Conservation (phyloP, 2,329 filamentous ascomycete species). For the Uncinocarpus reesii region DNA sequence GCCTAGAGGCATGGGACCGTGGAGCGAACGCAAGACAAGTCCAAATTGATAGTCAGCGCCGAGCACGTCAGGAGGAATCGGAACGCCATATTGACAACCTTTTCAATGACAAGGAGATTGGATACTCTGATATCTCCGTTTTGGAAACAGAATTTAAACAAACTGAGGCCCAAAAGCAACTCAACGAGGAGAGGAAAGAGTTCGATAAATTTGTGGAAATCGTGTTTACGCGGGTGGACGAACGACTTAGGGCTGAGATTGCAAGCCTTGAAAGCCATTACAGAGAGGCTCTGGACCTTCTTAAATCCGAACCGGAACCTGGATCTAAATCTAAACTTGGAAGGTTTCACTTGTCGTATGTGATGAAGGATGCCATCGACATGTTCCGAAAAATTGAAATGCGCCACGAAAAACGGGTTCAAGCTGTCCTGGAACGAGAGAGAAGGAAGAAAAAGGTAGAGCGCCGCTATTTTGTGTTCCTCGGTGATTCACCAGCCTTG, state of each 20-base stretch:
- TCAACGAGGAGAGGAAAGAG: conserved; percentile 45
- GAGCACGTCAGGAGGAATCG: conserved; percentile 42
- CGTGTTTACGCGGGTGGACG: conserved; percentile 44
- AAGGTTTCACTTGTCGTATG: conserved; percentile 32
- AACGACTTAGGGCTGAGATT: conserved; percentile 42
- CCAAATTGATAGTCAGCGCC: conserved; percentile 40
- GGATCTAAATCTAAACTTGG: conserved; percentile 18
- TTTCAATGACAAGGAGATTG: conserved; percentile 48
- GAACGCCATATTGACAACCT: conserved; percentile 45
- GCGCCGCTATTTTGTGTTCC: conserved; percentile 42
- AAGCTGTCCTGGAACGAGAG: conserved; percentile 45
- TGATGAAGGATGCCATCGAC: conserved; percentile 38
- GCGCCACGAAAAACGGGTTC: conserved; percentile 41
- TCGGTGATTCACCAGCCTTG: conserved; percentile 43
- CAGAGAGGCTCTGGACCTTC: conserved; percentile 34
- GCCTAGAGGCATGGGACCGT: conserved; percentile 39
- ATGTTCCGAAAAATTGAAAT: conserved; percentile 42
- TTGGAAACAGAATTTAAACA: conserved; percentile 48
- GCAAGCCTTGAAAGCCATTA: conserved; percentile 40
- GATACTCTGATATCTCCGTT: conserved; percentile 47
- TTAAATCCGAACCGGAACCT: conserved; percentile 33
- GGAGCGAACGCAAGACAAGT: conserved; percentile 36
- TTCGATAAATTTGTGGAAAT: conserved; percentile 41
- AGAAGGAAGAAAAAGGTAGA: conserved; percentile 46
- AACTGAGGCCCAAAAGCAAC: conserved; percentile 41